Evolutionary conservation across 1,139 yeast genomes (phyloP), one percentile per base, ranked within the genome.

Genomic region (Pichia terricola): DNA sequence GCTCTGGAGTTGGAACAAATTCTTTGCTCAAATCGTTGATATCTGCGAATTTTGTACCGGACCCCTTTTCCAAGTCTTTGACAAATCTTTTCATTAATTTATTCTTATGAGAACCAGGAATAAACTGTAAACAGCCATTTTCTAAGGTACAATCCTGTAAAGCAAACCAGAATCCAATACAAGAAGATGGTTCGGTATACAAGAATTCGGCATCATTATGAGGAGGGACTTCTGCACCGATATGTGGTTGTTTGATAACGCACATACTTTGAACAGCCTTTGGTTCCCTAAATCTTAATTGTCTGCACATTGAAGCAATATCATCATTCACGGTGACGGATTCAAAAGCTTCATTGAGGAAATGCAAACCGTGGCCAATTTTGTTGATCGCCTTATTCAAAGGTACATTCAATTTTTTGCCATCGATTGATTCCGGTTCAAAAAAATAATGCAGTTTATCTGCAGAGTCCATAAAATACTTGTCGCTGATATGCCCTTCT

Each of bases 121-220:
- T 69, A 56, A 73, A 82, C 48, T 78, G 74, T 31, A 84, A 65
- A 48, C 94, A 83, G 0, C 94, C 94, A 58, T 84, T 84, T 6
- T 65, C 66, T 5, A 60, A 51, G 2, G 81, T 79, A 57, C 94
- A 84, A 55, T 82, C 85, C 53, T 84, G 88, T 51, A 84, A 64
- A 0, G 94, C 91, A 56, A 79, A 77, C 94, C 94, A 84, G 58
- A 81, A 84, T 4, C 94, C 95, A 37, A 83, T 61, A 0, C 91
- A 88, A 3, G 78, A 65, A 44, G 73, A 79, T 1, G 94, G 94
- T 30, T 76, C 68, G 0, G 94, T 84, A 61, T 69, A 84, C 34
- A 84, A 66, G 54, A 84, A 84, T 3, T 80, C 78, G 1, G 79
- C 88, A 58, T 84, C 95, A 43, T 81, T 83, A 56, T 84, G 95